Evolutionary conservation across 345 rosid genomes (phyloP), one percentile per base, ranked within the genome.

Genomic region (Eucalyptus sideroxylon): DNA sequence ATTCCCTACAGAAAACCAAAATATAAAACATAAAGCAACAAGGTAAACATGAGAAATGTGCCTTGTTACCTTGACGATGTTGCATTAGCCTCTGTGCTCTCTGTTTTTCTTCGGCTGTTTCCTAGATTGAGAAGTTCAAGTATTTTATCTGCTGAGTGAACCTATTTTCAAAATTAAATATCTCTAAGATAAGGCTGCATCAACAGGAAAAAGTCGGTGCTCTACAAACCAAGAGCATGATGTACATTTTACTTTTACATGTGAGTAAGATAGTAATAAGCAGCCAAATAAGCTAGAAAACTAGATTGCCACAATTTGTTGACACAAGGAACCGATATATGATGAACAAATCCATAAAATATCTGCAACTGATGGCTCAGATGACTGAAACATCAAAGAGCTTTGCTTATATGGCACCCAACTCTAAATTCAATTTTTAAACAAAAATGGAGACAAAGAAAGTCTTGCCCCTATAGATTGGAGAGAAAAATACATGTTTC

Each of bases 81-180:
- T 89, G 92, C 92, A 89, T 98, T 98, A 93, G 95, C 97, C 93
- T 97, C 99, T 4, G 98, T 98, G 93, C 97, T 95, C 90, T 98
- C 99, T 60, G 97, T 98, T 95, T 98, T 98, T 88, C 99, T 91
- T 89, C 99, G 92, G 92, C 98, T 95, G 88, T 98, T 98, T 87
- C 99, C 99, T 93, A 98, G 88, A 93, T 95, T 96, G 92, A 98
- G 91, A 88, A 98, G 95, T 91, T 97, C 99, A 93, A 98, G 95
- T 93, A 98, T 98, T 91, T 94, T 96, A 91, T 96, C 97, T 55
- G 99, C 96, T 77, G 99, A 96, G 90, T 91, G 94, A 88, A 98
- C 98, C 99, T 97, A 90, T 89, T 91, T 86, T 59, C 89, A 42
- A 86, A 92, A 62, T 87, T 30, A 86, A 23, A 37, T 77, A 11